Evolutionary conservation across 2,329 filamentous ascomycete genomes (phyloP).

Genomic region (Aureobasidium sp.): DNA sequence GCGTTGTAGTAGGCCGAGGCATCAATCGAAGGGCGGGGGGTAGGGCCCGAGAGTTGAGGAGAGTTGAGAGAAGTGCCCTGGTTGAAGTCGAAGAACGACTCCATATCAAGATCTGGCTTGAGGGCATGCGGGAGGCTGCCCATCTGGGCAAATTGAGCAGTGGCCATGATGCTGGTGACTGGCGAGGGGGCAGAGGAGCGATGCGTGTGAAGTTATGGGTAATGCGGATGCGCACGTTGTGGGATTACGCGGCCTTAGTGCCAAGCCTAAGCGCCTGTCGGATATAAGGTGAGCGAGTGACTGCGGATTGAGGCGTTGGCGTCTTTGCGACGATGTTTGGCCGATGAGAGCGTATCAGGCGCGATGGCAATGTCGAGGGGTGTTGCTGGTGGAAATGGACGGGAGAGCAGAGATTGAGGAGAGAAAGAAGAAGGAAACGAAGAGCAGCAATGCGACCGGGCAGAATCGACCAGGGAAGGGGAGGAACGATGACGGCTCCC

Average conservation of each 20-base stretch:
- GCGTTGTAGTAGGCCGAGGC: slow-evolving; percentile 20
- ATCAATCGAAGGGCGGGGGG: slow-evolving; percentile 19
- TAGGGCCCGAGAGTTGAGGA: slow-evolving; percentile 24
- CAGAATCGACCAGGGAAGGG: slow-evolving; percentile 2
- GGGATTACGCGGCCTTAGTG: slow-evolving; percentile 15
- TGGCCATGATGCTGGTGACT: slow-evolving; percentile 14
- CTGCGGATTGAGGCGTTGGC: not conserved
- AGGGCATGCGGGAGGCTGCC: slow-evolving; percentile 19
- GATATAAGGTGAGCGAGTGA: slow-evolving; percentile 1
- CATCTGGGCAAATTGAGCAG: slow-evolving; percentile 19
- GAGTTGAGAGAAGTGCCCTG: slow-evolving; percentile 22
- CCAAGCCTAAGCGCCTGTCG: slow-evolving; percentile 9
- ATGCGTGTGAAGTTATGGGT: slow-evolving; percentile 14
- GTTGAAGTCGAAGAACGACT: slow-evolving; percentile 35
- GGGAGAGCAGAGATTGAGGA: not conserved
- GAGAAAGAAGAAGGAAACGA: not conserved
- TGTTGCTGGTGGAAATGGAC: not conserved
- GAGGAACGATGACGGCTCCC: slow-evolving; percentile 6
- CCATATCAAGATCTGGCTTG: slow-evolving; percentile 35
- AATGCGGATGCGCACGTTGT: slow-evolving; percentile 12
- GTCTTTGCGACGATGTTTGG: not conserved
- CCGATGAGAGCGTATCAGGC: not conserved
- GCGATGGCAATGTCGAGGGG: not conserved
- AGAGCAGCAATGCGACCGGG: not conserved
- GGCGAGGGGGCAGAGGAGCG: slow-evolving; percentile 10